Percentiles rank a stretch among this genome's conserved stretches.
Conservation (phyloP, 495 filamentous ascomycete genomes). For the Xylaria castorea region DNA sequence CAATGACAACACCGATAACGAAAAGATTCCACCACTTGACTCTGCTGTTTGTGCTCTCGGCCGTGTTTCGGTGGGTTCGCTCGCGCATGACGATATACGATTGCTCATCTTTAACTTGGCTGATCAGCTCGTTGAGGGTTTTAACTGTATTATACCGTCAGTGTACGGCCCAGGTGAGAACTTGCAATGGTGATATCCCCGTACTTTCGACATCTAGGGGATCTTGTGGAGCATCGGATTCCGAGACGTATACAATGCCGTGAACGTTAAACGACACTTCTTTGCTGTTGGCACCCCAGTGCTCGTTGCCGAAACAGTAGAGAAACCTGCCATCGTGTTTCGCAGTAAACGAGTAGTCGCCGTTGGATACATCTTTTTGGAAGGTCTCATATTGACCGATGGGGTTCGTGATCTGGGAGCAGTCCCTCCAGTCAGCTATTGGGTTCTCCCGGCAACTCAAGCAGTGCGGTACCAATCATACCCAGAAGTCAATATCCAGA, state of each 20-base stretch:
- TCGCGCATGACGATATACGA: conserved; percentile 95
- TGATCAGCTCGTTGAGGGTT: conserved; percentile 80
- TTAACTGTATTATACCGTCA: conserved; percentile 64
- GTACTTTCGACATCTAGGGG: conserved; percentile 89
- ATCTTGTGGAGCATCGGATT: conserved; percentile 81
- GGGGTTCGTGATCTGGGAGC: conserved; percentile 81
- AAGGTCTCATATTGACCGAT: conserved; percentile 72
- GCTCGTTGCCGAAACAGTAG: conserved; percentile 99
- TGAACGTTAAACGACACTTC: conserved; percentile 99
- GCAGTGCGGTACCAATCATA: conserved; percentile 52
- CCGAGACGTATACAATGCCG: conserved; percentile 95
- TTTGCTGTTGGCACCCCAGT: conserved; percentile 89
- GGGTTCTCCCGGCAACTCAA: background rate
- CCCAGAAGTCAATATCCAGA: conserved; percentile 97
- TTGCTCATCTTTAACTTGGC: conserved; percentile 96
- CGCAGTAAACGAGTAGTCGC: conserved; percentile 92
- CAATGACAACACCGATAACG: conserved; percentile 86
- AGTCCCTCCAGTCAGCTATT: conserved; percentile 30
- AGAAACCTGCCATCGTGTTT: conserved; percentile 83
- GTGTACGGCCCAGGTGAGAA: background rate
- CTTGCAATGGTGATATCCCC: background rate
- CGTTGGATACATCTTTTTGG: conserved; percentile 80
- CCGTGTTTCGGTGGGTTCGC: conserved; percentile 95
- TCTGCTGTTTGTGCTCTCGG: conserved; percentile 94
- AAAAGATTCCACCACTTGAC: conserved; percentile 99